A percentile compares a stretch with the other conserved stretches of the same genome.
These are phyloP conservation scores for Calonectria multiphialidica DNA, from an alignment of 2,329 filamentous ascomycete species.

Conservation along the genomic window DNA sequence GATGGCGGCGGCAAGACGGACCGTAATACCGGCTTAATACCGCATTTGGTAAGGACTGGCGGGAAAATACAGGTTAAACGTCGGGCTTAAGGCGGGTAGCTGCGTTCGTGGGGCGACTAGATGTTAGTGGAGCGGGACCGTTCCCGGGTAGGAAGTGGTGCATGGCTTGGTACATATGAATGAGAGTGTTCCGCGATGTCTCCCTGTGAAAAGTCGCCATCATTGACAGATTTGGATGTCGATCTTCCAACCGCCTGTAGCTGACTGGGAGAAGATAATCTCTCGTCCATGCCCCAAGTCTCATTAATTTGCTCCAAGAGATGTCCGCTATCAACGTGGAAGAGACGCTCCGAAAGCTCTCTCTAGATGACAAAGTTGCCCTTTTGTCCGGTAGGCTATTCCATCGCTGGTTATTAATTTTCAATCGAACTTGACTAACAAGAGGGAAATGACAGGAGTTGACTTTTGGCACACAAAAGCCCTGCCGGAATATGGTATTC, in stretches of 20 bases:
- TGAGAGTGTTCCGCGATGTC: too few relatives aligned
- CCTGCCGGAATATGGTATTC: background rate
- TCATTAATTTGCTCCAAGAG: background rate
- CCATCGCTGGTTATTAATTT: background rate
- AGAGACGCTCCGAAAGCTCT: background rate
- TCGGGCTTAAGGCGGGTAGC: background rate
- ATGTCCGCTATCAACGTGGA: background rate
- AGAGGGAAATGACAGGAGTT: background rate
- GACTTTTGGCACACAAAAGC: conserved; percentile 8
- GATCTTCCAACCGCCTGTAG: background rate
- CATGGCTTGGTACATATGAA: background rate
- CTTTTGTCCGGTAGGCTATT: background rate
- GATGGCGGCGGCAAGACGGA: background rate
- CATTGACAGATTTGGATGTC: background rate
- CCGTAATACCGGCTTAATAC: background rate
- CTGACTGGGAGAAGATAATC: background rate
- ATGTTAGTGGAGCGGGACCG: background rate
- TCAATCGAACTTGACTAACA: background rate
- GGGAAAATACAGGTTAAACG: background rate
- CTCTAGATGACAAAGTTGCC: background rate
- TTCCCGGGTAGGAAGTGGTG: background rate
- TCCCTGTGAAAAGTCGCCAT: background rate
- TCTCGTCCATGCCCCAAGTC: background rate
- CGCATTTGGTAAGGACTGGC: background rate
- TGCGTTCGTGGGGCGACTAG: background rate